Conservation (phyloP, 768 basidiomycete species). For the Termitomyces sp. region DNA sequence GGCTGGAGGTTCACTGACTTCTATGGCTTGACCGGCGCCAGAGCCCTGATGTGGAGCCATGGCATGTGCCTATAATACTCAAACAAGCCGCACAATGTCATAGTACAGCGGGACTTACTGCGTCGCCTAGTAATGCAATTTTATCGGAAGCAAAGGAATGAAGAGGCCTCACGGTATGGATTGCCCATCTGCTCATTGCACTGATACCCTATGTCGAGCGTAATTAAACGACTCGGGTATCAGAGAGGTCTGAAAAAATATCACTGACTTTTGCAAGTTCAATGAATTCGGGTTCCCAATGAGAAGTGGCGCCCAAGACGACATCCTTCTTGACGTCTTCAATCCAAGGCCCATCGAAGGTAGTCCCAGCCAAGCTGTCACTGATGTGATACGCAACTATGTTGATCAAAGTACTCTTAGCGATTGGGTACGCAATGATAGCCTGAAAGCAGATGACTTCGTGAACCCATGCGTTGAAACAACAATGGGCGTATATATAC, state of each 20-base stretch:
- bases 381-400: constrained; percentile 25
- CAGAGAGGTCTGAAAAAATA: background rate
- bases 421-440: constrained; percentile 34
- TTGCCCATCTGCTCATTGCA: constrained; percentile 32
- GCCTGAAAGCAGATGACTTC: constrained; percentile 21
- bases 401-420: constrained; percentile 30
- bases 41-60: constrained; percentile 45
- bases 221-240: background rate
- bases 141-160: constrained; percentile 31
- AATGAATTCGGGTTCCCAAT: constrained; percentile 33
- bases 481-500: constrained; percentile 6
- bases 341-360: constrained; percentile 27
- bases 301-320: constrained; percentile 22
- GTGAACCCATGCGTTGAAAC: background rate
- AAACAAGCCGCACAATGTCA: background rate
- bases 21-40: constrained; percentile 45
- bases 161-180: constrained; percentile 36
- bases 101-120: constrained; percentile 22
- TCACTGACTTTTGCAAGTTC: constrained; percentile 22
- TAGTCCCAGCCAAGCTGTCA: constrained; percentile 21
- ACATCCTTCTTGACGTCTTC: constrained; percentile 20
- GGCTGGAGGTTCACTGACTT: constrained; percentile 19
- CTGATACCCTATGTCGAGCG: constrained; percentile 1
- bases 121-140: constrained; percentile 45
- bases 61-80: constrained; percentile 30